Evolutionary conservation across 768 basidiomycete species (phyloP).

Genomic region (Cantharellus cinnabarinus): DNA sequence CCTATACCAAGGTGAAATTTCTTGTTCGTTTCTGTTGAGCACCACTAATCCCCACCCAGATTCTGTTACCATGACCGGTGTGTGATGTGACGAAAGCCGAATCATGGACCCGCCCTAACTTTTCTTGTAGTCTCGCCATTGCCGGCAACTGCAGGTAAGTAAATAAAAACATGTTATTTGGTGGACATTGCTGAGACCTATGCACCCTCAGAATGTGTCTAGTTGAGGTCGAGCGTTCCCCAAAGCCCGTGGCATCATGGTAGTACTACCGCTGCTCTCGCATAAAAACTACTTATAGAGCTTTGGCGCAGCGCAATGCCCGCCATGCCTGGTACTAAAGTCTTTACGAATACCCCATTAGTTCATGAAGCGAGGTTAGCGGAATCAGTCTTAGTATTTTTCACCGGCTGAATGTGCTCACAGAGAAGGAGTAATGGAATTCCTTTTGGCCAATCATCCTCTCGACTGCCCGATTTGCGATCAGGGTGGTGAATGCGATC

Average conservation of each 20-base stretch:
- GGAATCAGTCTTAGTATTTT: not conserved
- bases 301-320: constrained; percentile 62
- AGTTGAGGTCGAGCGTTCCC: constrained; percentile 90
- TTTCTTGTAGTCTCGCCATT: constrained; percentile 56
- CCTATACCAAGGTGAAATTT: constrained; percentile 48
- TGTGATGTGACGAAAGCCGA: constrained; percentile 5
- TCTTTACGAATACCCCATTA: constrained; percentile 81
- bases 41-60: constrained; percentile 19
- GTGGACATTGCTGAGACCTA: constrained; percentile 1
- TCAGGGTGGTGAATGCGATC: constrained; percentile 95
- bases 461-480: constrained; percentile 98
- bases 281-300: constrained; percentile 3
- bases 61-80: constrained; percentile 79
- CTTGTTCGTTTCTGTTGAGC: not conserved
- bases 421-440: constrained; percentile 98
- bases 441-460: constrained; percentile 91
- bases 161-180: not conserved
- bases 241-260: constrained; percentile 91
- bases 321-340: constrained; percentile 83
- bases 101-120: constrained; percentile 4
- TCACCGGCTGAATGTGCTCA: constrained; percentile 2
- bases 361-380: constrained; percentile 65
- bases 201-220: constrained; percentile 65
- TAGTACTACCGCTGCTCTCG: constrained; percentile 16
- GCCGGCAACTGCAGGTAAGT: constrained; percentile 91